These are phyloP conservation scores for Ceratobasidium sp. DNA, from an alignment of 1,284 basidiomycete species.

Conservation along the genomic window DNA sequence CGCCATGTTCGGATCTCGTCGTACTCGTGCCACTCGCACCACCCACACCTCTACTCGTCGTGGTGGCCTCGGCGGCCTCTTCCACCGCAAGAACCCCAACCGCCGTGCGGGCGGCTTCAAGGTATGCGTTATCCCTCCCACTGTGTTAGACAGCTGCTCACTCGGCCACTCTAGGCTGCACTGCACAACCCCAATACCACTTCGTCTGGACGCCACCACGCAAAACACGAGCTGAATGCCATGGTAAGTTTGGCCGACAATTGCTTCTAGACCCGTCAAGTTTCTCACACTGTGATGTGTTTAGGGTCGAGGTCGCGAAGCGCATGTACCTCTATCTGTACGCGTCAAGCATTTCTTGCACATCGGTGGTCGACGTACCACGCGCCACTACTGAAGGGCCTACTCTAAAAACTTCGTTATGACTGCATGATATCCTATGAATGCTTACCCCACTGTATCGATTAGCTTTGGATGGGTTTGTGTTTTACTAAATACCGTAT, in stretches of 20 bases:
- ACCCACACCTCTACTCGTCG: constrained; percentile 41
- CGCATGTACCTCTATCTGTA: constrained; percentile 46
- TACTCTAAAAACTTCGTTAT: constrained; percentile 1
- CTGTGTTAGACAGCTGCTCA: not conserved
- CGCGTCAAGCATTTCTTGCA: constrained; percentile 45
- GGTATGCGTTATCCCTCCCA: constrained; percentile 50
- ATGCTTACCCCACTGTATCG: constrained; percentile 30
- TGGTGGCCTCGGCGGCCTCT: constrained; percentile 49
- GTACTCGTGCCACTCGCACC: constrained; percentile 33
- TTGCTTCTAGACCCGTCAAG: not conserved
- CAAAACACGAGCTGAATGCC: constrained; percentile 15
- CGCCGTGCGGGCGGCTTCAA: constrained; percentile 60
- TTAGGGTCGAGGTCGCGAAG: constrained; percentile 46
- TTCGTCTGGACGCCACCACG: constrained; percentile 21
- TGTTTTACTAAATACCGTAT: not conserved
- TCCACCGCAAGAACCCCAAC: constrained; percentile 55
- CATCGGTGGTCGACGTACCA: constrained; percentile 47
- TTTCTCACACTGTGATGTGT: constrained; percentile 1
- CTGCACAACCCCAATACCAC: constrained; percentile 57
- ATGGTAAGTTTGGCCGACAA: constrained; percentile 5
- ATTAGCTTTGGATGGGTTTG: not conserved
- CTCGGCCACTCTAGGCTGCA: constrained; percentile 51
- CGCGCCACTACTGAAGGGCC: constrained; percentile 12
- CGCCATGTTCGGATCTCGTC: constrained; percentile 39
- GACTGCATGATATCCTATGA: constrained; percentile 31